Evolutionary conservation across 345 rosid genomes (phyloP), one percentile per base, ranked within the genome.

Genomic region (Mallotus nudiflorus): DNA sequence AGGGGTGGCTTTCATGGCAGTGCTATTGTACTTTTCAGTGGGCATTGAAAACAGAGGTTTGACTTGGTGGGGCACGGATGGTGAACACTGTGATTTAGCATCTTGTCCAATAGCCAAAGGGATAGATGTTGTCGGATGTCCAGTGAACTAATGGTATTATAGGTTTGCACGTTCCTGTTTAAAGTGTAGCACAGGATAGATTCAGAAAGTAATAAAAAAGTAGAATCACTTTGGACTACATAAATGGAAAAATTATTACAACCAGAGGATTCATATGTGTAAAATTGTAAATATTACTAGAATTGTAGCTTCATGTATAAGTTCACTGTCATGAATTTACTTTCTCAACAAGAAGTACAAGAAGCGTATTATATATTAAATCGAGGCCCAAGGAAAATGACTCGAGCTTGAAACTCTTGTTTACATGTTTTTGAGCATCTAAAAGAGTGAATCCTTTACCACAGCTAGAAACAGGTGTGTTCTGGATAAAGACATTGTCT

Each of bases 1-100:
- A 1, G 94, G 98, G 67, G 91, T 89, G 63, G 94, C 92, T 50
- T 91, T 86, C 85, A 91, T 93, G 96, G 90, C 90, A 25, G 87
- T 91, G 65, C 69, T 87, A 35, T 67, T 91, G 75, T 91, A 93
- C 78, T 84, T 89, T 75, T 69, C 87, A 19, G 81, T 89, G 15
- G 88, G 91, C 28, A 73, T 88, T 60, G 91, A 88, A 74, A 77
- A 86, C 1, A 88, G 45, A 70, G 69, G 76, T 44, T 25, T 91
- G 66, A 66, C 48, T 13, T 88, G 97, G 96, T 91, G 96, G 93
- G 98, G 89, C 66, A 88, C 91, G 20, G 50, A 67, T 9, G 97
- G 97, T 40, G 90, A 93, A 57, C 94, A 88, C 44, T 93, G 98
- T 82, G 83, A 85, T 11, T 77, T 93, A 54, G 97, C 91, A 35